Conservation (phyloP, 176 grass and related monocot species). For the Zea mays region Zm-B73-REFERENCE-NAM-5.0 NC_050096.1:237204001-237204500, state of each 20-base stretch:
- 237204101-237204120: neutral
- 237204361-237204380: neutral
- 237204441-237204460: neutral
- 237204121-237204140: neutral
- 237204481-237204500: neutral
- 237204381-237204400: neutral
- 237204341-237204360: neutral
- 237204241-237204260: too few species aligned
- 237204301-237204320: neutral
- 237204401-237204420: neutral
- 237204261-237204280: too few species aligned
- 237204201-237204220: too few species aligned
- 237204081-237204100: conserved; percentile 2
- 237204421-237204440: neutral
- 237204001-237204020: conserved; percentile 96
- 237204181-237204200: too few species aligned
- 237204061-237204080: conserved; percentile 35
- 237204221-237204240: too few species aligned
- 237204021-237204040: conserved; percentile 81
- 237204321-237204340: neutral
- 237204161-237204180: neutral
- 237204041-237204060: conserved; percentile 91
- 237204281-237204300: neutral
- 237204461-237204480: neutral
- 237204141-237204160: neutral